Evolutionary conservation across 257 asterid species (phyloP).

Genomic region (Solanum corneliomulleri): DNA sequence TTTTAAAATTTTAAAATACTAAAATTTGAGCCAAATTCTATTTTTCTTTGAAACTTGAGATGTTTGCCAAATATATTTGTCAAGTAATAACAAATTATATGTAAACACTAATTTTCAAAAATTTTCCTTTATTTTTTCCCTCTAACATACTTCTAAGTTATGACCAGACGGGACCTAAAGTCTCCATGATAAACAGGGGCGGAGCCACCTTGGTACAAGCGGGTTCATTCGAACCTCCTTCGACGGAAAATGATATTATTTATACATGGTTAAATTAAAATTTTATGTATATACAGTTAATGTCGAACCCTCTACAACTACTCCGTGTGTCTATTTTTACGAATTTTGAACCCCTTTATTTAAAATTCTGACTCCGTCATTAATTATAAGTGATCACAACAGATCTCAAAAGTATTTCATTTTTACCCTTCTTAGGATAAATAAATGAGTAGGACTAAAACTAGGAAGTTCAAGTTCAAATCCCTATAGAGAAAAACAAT

Average conservation of each 20-base stretch:
- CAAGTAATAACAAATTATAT: neutral
- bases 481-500: neutral
- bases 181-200: neutral
- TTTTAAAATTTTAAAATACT: neutral
- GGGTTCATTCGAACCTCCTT: no score
- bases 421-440: neutral
- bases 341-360: no score
- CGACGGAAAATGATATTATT: no score
- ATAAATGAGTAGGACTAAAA: neutral
- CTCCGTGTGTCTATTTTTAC: accelerated
- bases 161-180: neutral
- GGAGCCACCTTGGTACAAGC: no score
- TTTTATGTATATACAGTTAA: no score
- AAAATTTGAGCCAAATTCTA: no score
- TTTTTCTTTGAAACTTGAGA: neutral
- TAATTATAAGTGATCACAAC: neutral
- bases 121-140: no score
- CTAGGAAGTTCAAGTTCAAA: neutral
- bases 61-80: neutral
- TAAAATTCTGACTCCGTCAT: no score
- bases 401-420: neutral
- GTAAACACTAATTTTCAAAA: neutral
- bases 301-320: no score
- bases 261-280: no score
- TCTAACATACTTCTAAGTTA: no score